Evolutionary conservation across 371 early-diverging fungal genomes (phyloP).

Genomic region (Mortierella sp.): DNA sequence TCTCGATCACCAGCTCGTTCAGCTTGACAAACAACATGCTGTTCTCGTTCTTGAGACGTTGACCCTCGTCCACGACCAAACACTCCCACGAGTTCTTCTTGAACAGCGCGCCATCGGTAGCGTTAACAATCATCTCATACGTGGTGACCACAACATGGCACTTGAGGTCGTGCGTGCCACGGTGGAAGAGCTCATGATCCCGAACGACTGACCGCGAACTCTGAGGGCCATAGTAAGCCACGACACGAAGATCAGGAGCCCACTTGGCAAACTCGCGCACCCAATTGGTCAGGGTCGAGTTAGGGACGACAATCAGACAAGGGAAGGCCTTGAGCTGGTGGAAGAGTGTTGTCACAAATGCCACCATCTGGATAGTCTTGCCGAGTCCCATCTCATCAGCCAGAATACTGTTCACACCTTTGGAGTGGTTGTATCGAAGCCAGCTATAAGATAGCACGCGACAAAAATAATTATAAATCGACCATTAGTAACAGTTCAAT

Average conservation of each 20-base stretch:
- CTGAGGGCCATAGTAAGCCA: conserved; percentile 65
- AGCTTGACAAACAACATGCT: conserved; percentile 70
- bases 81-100: conserved; percentile 76
- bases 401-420: conserved; percentile 76
- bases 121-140: conserved; percentile 75
- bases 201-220: conserved; percentile 67
- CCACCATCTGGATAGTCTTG: conserved; percentile 92
- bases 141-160: conserved; percentile 88
- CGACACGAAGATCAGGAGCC: conserved; percentile 78
- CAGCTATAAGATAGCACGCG: conserved; percentile 62
- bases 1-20: conserved; percentile 74
- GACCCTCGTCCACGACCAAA: conserved; percentile 97
- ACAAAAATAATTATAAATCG: conserved; percentile 32
- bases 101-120: conserved; percentile 65
- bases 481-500: no score
- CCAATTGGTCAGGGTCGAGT: conserved; percentile 88
- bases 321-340: conserved; percentile 73
- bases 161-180: conserved; percentile 57
- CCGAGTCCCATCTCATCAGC: conserved; percentile 97
- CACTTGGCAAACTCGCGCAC: conserved; percentile 83
- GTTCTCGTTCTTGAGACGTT: conserved; percentile 91
- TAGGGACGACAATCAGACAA: conserved; percentile 89
- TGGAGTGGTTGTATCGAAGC: conserved; percentile 80
- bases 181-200: conserved; percentile 73
- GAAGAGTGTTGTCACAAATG: conserved; percentile 74